Evolutionary conservation across 1,284 basidiomycete genomes (phyloP).

Genomic region (Tilletia caries): DNA sequence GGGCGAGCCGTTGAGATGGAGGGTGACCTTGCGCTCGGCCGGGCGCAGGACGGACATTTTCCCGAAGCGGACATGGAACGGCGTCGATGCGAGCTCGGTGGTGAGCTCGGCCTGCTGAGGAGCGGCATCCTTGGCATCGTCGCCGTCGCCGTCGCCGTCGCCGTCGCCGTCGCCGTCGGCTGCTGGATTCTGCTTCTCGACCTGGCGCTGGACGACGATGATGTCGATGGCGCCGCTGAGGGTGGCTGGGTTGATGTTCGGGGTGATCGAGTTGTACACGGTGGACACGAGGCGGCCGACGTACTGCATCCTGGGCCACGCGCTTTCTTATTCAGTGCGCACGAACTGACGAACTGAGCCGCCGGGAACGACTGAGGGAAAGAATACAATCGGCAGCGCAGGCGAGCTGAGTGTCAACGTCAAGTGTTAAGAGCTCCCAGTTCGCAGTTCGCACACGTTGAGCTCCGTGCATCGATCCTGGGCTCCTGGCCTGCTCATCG

Average conservation of each 20-base stretch:
- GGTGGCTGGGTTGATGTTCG: slow-evolving; percentile 53
- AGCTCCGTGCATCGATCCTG: too few relatives aligned
- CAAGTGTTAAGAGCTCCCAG: too few relatives aligned
- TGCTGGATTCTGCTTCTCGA: slow-evolving; percentile 61
- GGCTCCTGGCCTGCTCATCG: too few relatives aligned
- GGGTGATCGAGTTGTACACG: slow-evolving; percentile 54
- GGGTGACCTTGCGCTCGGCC: slow-evolving; percentile 79
- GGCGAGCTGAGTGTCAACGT: too few relatives aligned
- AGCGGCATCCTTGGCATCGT: neutral
- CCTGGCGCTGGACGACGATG: slow-evolving; percentile 58
- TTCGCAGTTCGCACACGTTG: too few relatives aligned
- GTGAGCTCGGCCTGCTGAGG: neutral
- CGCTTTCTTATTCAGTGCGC: too few relatives aligned
- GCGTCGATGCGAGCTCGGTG: slow-evolving; percentile 77
- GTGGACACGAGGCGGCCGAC: slow-evolving; percentile 51
- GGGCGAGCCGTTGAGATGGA: slow-evolving; percentile 46
- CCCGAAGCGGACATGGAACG: slow-evolving; percentile 96
- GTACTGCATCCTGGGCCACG: slow-evolving; percentile 47
- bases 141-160: neutral
- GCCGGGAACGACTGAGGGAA: too few relatives aligned
- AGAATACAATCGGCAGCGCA: too few relatives aligned
- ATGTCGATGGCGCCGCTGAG: slow-evolving; percentile 54
- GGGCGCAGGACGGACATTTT: slow-evolving; percentile 95
- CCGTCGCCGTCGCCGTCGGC: slow-evolving; percentile 41
- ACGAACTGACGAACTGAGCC: too few relatives aligned